These are phyloP conservation scores for Trichoderma breve DNA, from an alignment of 2,329 filamentous ascomycete genomes.

Conservation along the genomic window DNA sequence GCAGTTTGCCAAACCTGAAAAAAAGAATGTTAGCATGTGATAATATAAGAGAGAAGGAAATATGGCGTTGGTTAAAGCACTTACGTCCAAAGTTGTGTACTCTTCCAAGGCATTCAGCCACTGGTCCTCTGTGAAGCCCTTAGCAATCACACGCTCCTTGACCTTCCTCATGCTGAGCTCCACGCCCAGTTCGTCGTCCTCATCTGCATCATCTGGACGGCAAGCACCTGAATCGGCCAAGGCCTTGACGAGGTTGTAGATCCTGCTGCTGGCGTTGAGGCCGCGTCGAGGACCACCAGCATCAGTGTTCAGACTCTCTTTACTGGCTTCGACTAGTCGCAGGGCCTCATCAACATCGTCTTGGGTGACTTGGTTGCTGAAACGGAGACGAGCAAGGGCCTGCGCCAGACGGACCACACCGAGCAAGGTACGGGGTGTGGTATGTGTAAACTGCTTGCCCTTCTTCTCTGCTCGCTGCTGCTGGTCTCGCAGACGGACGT, in stretches of 20 bases:
- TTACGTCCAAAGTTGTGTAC: slow-evolving; percentile 85
- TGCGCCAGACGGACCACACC: slow-evolving; percentile 91
- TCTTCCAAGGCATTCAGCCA: slow-evolving; percentile 83
- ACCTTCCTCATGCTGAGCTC: slow-evolving; percentile 88
- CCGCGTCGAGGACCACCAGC: slow-evolving; percentile 58
- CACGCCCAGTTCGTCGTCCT: slow-evolving; percentile 50
- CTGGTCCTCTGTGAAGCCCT: slow-evolving; percentile 95
- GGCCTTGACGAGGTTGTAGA: slow-evolving; percentile 89
- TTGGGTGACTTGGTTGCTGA: slow-evolving; percentile 77
- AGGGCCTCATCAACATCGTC: slow-evolving; percentile 96
- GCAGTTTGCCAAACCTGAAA: slow-evolving; percentile 74
- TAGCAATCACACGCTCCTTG: slow-evolving; percentile 86
- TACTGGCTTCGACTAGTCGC: slow-evolving; percentile 86
- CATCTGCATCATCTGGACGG: slow-evolving; percentile 65
- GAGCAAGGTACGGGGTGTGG: slow-evolving; percentile 87
- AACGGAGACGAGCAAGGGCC: slow-evolving; percentile 86
- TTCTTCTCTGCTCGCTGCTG: slow-evolving; percentile 88
- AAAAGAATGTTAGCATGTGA: background rate
- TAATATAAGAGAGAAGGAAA: background rate
- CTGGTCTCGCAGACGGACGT: slow-evolving; percentile 88
- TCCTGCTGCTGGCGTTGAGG: slow-evolving; percentile 80
- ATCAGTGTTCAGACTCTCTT: slow-evolving; percentile 82
- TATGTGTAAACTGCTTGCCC: slow-evolving; percentile 91
- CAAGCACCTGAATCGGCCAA: slow-evolving; percentile 86
- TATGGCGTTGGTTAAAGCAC: slow-evolving; percentile 40